These are phyloP conservation scores for Solanum appendiculatum DNA, from an alignment of 257 asterid genomes.

Conservation along the genomic window DNA sequence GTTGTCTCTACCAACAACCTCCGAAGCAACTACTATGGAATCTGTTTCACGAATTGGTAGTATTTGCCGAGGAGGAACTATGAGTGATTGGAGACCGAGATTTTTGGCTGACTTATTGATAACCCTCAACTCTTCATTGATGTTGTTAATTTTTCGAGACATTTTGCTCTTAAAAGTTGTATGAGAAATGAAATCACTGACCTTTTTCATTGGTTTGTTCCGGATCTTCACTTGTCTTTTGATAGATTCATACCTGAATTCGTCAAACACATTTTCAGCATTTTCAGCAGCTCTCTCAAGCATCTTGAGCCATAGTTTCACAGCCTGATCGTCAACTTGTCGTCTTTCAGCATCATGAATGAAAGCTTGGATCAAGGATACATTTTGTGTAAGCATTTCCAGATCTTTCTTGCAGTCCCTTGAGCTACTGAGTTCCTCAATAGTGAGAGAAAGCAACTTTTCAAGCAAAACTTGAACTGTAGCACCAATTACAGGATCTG, in stretches of 20 bases:
- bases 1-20: constrained; percentile 2
- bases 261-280: not conserved
- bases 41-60: not conserved
- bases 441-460: not conserved
- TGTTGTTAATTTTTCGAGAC: not conserved
- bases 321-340: not conserved
- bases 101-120: not conserved
- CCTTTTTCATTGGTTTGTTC: not conserved
- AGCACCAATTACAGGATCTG: not conserved
- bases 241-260: not conserved
- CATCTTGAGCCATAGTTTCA: not conserved
- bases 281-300: not conserved
- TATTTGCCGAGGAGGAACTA: not conserved
- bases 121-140: not conserved
- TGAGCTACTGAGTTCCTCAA: not conserved
- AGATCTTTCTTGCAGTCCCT: not conserved
- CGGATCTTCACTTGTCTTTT: not conserved
- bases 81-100: not conserved
- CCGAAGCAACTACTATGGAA: not conserved
- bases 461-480: not conserved
- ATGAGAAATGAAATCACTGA: not conserved
- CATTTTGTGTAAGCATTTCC: not conserved
- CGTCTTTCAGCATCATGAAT: not conserved
- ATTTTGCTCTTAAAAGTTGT: not conserved
- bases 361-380: not conserved